Evolutionary conservation across 2,329 filamentous ascomycete species (phyloP).

Genomic region (Aotearoamyces nothofagi): DNA sequence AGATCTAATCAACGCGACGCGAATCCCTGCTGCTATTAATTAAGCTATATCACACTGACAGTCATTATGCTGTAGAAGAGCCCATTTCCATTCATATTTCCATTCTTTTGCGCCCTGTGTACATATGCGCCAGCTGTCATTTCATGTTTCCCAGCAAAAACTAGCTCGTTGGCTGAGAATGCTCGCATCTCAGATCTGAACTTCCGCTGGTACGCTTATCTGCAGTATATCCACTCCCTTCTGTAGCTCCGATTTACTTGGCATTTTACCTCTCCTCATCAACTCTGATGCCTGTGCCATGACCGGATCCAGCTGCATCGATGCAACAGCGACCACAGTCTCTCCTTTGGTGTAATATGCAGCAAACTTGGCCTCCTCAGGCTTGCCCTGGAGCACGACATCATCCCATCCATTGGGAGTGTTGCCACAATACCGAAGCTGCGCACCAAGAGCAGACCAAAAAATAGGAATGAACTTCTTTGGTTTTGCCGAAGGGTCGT

Average conservation of each 20-base stretch:
- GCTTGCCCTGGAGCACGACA: conserved; percentile 62
- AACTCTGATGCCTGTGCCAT: conserved; percentile 73
- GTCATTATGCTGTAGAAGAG: too few relatives aligned
- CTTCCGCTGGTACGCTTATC: conserved; percentile 12
- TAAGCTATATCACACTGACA: too few relatives aligned
- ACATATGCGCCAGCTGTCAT: too few relatives aligned
- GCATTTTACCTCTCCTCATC: conserved; percentile 74
- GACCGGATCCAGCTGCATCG: conserved; percentile 78
- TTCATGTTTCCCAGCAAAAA: too few relatives aligned
- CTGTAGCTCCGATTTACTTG: conserved; percentile 60
- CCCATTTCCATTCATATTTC: too few relatives aligned
- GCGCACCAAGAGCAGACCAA: conserved; percentile 84
- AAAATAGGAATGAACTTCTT: conserved; percentile 84
- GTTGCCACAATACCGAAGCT: conserved; percentile 89
- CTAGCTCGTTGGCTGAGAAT: too few relatives aligned
- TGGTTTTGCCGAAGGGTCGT: conserved; percentile 41
- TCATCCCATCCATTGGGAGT: conserved; percentile 75
- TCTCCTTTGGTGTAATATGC: conserved; percentile 84
- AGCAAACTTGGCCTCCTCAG: conserved; percentile 65
- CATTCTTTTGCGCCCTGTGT: too few relatives aligned
- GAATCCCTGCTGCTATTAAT: too few relatives aligned
- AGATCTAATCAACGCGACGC: too few relatives aligned
- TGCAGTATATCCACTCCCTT: conserved; percentile 30
- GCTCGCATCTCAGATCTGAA: too few relatives aligned
- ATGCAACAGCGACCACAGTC: conserved; percentile 76